These are phyloP conservation scores for Rhodomyrtus tomentosa DNA, from an alignment of 345 rosid genomes.

Conservation along the genomic window DNA sequence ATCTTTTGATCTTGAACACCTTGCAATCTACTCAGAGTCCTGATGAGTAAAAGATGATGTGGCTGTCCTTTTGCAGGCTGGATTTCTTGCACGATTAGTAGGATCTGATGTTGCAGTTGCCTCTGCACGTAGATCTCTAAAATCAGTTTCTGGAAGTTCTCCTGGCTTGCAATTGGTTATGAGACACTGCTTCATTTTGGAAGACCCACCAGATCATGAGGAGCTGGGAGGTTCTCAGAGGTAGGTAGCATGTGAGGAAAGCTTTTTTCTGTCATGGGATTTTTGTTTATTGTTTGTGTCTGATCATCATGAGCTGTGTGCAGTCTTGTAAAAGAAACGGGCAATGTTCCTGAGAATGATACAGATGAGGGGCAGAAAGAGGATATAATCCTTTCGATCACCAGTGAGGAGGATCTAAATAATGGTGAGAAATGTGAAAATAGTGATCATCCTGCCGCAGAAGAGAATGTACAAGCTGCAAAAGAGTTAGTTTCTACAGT, in stretches of 20 bases:
- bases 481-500: background rate
- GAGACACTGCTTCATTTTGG: slow-evolving; percentile 81
- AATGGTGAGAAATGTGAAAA: slow-evolving; percentile 19
- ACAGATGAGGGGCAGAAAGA: slow-evolving; percentile 25
- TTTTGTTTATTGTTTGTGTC: slow-evolving; percentile 13
- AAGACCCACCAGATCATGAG: slow-evolving; percentile 72
- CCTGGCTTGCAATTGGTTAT: slow-evolving; percentile 64
- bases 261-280: slow-evolving; percentile 1
- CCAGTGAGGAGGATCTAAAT: slow-evolving; percentile 15
- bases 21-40: background rate
- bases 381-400: slow-evolving; percentile 13
- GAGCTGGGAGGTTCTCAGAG: slow-evolving; percentile 37
- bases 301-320: slow-evolving; percentile 15
- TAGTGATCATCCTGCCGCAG: slow-evolving; percentile 25
- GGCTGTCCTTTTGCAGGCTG: slow-evolving; percentile 42
- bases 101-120: slow-evolving; percentile 67
- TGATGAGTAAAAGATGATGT: background rate
- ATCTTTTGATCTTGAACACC: background rate
- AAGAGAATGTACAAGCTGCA: slow-evolving; percentile 8
- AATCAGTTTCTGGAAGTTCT: slow-evolving; percentile 43
- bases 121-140: slow-evolving; percentile 55
- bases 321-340: slow-evolving; percentile 27
- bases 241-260: slow-evolving; percentile 20
- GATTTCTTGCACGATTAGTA: slow-evolving; percentile 53
- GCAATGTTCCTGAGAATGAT: slow-evolving; percentile 15